Evolutionary conservation across 2,329 filamentous ascomycete genomes (phyloP).

Genomic region (Elsinoe perseae): DNA sequence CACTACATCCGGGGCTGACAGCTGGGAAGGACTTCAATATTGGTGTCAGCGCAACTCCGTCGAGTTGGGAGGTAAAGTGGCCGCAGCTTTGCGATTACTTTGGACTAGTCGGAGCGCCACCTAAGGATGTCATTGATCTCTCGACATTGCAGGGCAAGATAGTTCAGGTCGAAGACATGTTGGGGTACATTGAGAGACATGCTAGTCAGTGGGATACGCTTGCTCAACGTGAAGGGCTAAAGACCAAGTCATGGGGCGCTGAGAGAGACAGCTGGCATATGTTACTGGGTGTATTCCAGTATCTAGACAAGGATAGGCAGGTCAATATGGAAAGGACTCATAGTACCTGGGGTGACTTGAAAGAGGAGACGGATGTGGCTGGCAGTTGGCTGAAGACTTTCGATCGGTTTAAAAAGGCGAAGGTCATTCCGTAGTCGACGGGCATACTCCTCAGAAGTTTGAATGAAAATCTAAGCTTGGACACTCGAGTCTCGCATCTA

Average conservation of each 20-base stretch:
- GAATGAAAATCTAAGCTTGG: background rate
- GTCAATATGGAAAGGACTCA: slow-evolving; percentile 23
- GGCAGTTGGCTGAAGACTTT: slow-evolving; percentile 36
- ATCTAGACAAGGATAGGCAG: slow-evolving; percentile 38
- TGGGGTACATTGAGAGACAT: slow-evolving; percentile 30
- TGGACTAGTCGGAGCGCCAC: slow-evolving; percentile 17
- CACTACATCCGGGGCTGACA: slow-evolving; percentile 14
- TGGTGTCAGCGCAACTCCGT: slow-evolving; percentile 20
- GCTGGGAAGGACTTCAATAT: slow-evolving; percentile 22
- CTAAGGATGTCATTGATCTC: background rate
- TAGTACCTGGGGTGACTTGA: slow-evolving; percentile 24
- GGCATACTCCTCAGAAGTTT: background rate
- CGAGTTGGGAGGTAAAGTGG: slow-evolving; percentile 22
- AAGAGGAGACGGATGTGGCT: slow-evolving; percentile 34
- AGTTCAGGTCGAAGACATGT: slow-evolving; percentile 22
- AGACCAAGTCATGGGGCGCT: slow-evolving; percentile 26
- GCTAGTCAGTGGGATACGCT: slow-evolving; percentile 26
- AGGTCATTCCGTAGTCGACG: slow-evolving; percentile 33
- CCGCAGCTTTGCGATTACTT: slow-evolving; percentile 23
- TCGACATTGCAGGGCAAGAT: slow-evolving; percentile 9
- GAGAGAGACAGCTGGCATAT: slow-evolving; percentile 31
- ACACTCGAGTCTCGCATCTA: too few relatives aligned
- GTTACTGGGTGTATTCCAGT: slow-evolving; percentile 37
- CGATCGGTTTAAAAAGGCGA: slow-evolving; percentile 38
- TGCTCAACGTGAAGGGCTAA: slow-evolving; percentile 31